Evolutionary conservation across 2,329 filamentous ascomycete genomes (phyloP).

Genomic region (Ophiobolus disseminans): DNA sequence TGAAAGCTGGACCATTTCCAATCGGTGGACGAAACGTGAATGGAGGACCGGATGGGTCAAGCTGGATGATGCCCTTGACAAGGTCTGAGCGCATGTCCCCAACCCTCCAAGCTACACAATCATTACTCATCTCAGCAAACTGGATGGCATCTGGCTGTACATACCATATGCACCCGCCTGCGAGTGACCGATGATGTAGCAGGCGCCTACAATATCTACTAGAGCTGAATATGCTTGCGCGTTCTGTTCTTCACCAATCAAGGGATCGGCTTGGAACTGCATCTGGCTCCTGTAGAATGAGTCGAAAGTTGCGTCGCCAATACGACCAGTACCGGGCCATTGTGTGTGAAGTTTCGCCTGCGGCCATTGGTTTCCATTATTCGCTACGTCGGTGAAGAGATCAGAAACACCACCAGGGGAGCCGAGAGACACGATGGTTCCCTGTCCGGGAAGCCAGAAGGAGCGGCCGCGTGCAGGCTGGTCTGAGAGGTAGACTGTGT

Average conservation of each 20-base stretch:
- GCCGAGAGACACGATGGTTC: background rate
- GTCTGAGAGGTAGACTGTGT: constrained; percentile 58
- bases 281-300: constrained; percentile 55
- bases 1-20: constrained; percentile 17
- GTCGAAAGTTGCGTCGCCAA: constrained; percentile 58
- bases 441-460: constrained; percentile 33
- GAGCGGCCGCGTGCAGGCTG: constrained; percentile 55
- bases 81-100: constrained; percentile 58
- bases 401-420: constrained; percentile 4
- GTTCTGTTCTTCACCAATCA: constrained; percentile 39
- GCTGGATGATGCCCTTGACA: constrained; percentile 57
- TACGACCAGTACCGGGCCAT: constrained; percentile 47
- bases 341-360: constrained; percentile 54
- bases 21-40: constrained; percentile 37
- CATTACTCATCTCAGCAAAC: background rate
- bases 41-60: constrained; percentile 63
- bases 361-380: constrained; percentile 41
- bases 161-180: constrained; percentile 54
- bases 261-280: constrained; percentile 30
- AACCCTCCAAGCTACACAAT: constrained; percentile 25
- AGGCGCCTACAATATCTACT: constrained; percentile 52
- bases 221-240: constrained; percentile 51
- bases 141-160: background rate
- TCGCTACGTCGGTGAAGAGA: constrained; percentile 12
- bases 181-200: constrained; percentile 59